Evolutionary conservation across 2,329 filamentous ascomycete genomes (phyloP).

Genomic region (Neocatenulostroma microsporum): DNA sequence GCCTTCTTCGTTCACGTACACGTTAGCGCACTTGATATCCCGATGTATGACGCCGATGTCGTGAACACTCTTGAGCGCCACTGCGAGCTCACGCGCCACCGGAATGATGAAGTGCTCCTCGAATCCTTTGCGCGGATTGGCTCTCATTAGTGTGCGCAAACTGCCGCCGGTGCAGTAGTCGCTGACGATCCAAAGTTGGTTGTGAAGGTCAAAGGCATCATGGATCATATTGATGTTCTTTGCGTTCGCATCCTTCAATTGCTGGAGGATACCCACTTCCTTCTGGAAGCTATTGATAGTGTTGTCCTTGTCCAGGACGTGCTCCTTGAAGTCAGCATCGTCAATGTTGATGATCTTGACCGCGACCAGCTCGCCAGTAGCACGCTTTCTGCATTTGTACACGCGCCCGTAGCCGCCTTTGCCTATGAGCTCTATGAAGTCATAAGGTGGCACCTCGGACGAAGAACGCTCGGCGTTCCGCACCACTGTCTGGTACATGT

Average conservation of each 20-base stretch:
- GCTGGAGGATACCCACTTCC: slow-evolving; percentile 59
- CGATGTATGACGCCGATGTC: slow-evolving; percentile 59
- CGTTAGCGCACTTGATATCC: slow-evolving; percentile 65
- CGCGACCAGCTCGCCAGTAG: slow-evolving; percentile 51
- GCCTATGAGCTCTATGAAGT: slow-evolving; percentile 64
- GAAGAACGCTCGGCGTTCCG: slow-evolving; percentile 55
- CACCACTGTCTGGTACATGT: slow-evolving; percentile 58
- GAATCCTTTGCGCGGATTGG: slow-evolving; percentile 33
- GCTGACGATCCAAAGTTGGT: slow-evolving; percentile 80
- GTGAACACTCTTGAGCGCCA: slow-evolving; percentile 55
- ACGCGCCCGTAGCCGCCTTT: slow-evolving; percentile 69
- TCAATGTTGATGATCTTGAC: slow-evolving; percentile 83
- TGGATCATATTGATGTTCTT: slow-evolving; percentile 76
- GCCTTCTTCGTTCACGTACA: slow-evolving; percentile 69
- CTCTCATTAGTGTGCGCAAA: slow-evolving; percentile 57
- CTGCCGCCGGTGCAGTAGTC: slow-evolving; percentile 82
- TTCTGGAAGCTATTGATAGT: slow-evolving; percentile 50
- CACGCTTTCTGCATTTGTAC: slow-evolving; percentile 52
- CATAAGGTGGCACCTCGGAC: slow-evolving; percentile 56
- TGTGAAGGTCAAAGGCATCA: slow-evolving; percentile 67
- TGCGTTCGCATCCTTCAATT: slow-evolving; percentile 65
- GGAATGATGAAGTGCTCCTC: slow-evolving; percentile 57
- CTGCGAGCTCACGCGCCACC: slow-evolving; percentile 56
- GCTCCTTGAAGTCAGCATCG: slow-evolving; percentile 53
- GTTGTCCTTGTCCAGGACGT: slow-evolving; percentile 57